Percentiles rank a stretch among this genome's conserved stretches.
Evolutionary conservation across 768 basidiomycete genomes (phyloP).

Genomic region (Phaffia tasmanica): DNA sequence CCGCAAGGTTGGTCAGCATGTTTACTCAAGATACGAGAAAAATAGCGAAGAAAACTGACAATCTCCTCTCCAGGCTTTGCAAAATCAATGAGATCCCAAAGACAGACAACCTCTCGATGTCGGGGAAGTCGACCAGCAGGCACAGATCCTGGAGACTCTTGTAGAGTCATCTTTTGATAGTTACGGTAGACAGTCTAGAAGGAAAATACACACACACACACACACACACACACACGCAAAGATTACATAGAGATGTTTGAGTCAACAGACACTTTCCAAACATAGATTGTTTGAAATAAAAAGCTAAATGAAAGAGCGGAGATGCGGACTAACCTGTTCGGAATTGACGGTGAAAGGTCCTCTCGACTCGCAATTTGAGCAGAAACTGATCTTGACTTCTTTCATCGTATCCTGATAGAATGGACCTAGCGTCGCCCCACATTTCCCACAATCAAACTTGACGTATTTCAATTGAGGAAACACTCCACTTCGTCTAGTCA

Average conservation of each 20-base stretch:
- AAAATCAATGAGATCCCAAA: slow-evolving; percentile 96
- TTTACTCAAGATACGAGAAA: background rate
- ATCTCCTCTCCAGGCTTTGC: slow-evolving; percentile 99
- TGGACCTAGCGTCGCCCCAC: slow-evolving; percentile 83
- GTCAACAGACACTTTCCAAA: background rate
- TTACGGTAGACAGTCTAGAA: slow-evolving; percentile 88
- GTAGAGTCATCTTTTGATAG: slow-evolving; percentile 96
- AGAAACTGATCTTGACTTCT: slow-evolving; percentile 89
- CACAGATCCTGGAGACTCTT: slow-evolving; percentile 94
- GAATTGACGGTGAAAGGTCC: slow-evolving; percentile 95
- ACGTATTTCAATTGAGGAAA: slow-evolving; percentile 99
- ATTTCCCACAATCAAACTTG: slow-evolving; percentile 95
- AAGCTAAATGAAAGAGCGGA: background rate
- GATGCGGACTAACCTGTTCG: slow-evolving; percentile 56
- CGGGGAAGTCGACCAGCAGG: slow-evolving; percentile 93
- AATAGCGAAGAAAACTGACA: slow-evolving; percentile 44
- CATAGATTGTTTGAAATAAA: background rate
- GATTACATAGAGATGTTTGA: background rate
- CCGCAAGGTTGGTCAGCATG: background rate
- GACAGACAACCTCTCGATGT: slow-evolving; percentile 87
- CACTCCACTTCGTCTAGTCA: slow-evolving; percentile 86
- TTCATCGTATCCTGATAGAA: slow-evolving; percentile 95
- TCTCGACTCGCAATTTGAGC: slow-evolving; percentile 83
- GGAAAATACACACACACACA: background rate
- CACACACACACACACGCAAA: background rate